Evolutionary conservation across 225 moss, liverwort and hornwort species (phyloP).

Genomic region (Marchantia paleacea): DNA sequence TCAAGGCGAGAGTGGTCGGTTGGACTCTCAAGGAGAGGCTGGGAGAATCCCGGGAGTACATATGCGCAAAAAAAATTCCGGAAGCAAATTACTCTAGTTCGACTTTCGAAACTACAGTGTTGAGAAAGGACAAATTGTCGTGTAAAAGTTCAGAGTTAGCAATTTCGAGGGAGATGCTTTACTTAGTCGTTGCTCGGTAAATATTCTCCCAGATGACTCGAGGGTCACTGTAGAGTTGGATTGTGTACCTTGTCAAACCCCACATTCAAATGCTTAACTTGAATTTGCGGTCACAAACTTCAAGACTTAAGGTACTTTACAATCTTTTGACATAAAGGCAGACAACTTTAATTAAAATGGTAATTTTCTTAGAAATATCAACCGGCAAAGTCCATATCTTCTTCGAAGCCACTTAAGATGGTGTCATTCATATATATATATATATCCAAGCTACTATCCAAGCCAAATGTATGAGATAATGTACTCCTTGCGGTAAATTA

Average conservation of each 20-base stretch:
- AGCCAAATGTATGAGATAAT: too few species aligned
- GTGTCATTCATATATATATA: too few species aligned
- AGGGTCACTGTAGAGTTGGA: background rate
- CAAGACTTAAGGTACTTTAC: background rate
- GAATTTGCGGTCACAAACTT: background rate
- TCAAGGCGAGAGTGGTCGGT: background rate
- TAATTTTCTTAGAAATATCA: too few species aligned
- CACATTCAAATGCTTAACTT: background rate
- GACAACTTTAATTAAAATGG: too few species aligned
- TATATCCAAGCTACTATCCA: too few species aligned
- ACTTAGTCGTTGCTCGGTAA: too few species aligned
- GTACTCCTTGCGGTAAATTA: too few species aligned
- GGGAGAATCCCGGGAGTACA: background rate
- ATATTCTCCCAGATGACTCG: background rate
- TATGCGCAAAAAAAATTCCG: background rate
- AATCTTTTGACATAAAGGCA: too few species aligned
- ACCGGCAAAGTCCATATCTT: too few species aligned
- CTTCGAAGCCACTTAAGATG: too few species aligned
- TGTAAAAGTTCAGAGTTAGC: background rate
- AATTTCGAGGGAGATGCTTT: background rate
- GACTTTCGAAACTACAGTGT: background rate
- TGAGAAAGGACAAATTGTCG: background rate
- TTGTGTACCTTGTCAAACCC: background rate
- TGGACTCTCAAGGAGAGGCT: background rate
- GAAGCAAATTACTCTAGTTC: background rate